Evolutionary conservation across 148 eudicot genomes (phyloP), one percentile per base, ranked within the genome.

Genomic region (Dysphania ambrosioides): DNA sequence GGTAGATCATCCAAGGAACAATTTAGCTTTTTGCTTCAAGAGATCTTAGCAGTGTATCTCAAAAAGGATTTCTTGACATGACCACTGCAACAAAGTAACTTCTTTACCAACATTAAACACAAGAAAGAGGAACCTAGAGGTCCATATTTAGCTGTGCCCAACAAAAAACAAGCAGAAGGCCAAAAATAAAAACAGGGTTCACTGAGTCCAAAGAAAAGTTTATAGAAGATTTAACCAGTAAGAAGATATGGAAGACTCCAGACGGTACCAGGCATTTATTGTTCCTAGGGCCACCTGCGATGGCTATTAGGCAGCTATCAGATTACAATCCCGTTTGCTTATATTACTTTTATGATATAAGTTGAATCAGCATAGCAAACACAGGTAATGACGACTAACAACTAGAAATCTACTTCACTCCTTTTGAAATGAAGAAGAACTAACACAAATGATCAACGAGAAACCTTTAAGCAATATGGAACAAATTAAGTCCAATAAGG

Each of bases 1-100:
- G 27, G 57, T n/a, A n/a, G 57, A 68, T 71, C 8, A 59, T 70
- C 61, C 31, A 63, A 21, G 66, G 56, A 51, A 72, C 23, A 23
- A 29, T 51, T 23, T 21, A 21, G 15, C 56, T 57, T 35, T 66
- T n/a, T 16, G 24, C 47, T 58, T 51, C 57, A 68, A 42, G 29
- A 68, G 72, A 47, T 11, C 29, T 26, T 24, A 18, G 70, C 29
- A 21, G 13, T 26, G 51, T 24, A 12, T 30, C 12, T 57, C 13
- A 35, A 35, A 36, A 21, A n/a, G n/a, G n/a, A n/a, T n/a, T 51
- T 30, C 71, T 11, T 16, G 35, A 57, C 26, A 36, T 12, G 59
- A 47, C 34, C 15, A 66, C 57, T 32, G 55, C 36, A 23, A 4
- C 7, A 66, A 1, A 8, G 8, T 32, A 2, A 32, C 56, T 34